Percentiles rank a stretch among this genome's conserved stretches.
phyloP scores from a whole-genome alignment of 768 basidiomycete genomes.

The Tylopilus intermedius region DNA sequence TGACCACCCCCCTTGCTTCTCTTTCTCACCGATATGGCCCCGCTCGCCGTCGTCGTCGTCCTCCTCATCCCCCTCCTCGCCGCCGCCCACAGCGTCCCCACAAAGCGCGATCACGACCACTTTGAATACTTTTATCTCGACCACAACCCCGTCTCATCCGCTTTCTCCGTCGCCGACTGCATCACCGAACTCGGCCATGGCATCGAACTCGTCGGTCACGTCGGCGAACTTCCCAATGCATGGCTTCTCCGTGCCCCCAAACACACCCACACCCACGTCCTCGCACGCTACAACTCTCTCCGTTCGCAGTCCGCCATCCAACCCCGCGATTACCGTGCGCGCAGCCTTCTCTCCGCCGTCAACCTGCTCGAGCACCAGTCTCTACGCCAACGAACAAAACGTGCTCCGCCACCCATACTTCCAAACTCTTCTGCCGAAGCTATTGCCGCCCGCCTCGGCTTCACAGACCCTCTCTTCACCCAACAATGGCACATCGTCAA shows the following conservation, averaged over 20 bases:
- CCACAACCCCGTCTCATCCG: constrained; percentile 46
- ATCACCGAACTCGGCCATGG: constrained; percentile 60
- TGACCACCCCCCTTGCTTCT: constrained; percentile 3
- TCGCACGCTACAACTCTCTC: constrained; percentile 45
- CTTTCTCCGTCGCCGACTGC: constrained; percentile 58
- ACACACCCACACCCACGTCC: constrained; percentile 30
- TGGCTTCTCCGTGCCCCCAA: constrained; percentile 74
- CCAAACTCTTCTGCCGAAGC: constrained; percentile 37
- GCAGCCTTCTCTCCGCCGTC: constrained; percentile 50
- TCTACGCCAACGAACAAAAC: constrained; percentile 65
- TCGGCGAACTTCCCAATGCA: constrained; percentile 74
- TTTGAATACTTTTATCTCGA: constrained; percentile 84
- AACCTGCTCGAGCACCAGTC: constrained; percentile 57
- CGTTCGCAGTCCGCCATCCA: constrained; percentile 31
- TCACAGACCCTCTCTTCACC: constrained; percentile 77
- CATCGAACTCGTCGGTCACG: constrained; percentile 85
- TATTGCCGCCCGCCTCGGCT: constrained; percentile 56
- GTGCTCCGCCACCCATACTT: constrained; percentile 60
- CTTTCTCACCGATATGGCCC: constrained; percentile 7
- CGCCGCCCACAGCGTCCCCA: constrained; percentile 8
- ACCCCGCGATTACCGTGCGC: constrained; percentile 36
- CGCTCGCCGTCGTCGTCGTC: constrained; percentile 4
- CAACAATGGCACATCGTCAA: constrained; percentile 96
- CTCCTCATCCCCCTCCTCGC: constrained; percentile 5
- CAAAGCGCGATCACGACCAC: constrained; percentile 49